Evolutionary conservation across 2,329 filamentous ascomycete genomes (phyloP), one percentile per base, ranked within the genome.

Genomic region (Chalaropsis thielavioides): DNA sequence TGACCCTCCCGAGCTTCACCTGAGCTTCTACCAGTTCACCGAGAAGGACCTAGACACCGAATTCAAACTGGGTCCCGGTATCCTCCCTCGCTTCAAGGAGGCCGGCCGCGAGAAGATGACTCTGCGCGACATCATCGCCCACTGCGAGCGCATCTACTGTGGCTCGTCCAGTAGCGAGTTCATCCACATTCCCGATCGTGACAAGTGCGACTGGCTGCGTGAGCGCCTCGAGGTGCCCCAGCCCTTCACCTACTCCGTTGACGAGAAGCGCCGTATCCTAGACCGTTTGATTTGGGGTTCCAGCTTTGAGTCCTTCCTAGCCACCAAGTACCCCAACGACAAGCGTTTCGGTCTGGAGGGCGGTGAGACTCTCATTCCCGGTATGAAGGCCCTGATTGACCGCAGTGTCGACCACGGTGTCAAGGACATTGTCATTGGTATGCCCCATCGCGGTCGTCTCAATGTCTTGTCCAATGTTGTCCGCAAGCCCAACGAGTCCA

Each of bases 351-450:
- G 94, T 78, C 84, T 99, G 35, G 94, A 99, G 79, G 94, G 94
- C 74, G 95, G 92, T 73, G 94, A 99, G 77, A 92, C 90, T 66
- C 83, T 99, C 70, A 95, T 99, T 67, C 94, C 94, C 35, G 94
- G 94, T 75, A 99, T 99, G 94, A 99, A 99, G 82, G 94, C 94
- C 64, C 80, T 99, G 69, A 99, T 99, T 69, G 94, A 99, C 77
- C 89, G 94, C 73, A 96, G 92, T 73, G 94, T 99, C 71, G 94
- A 99, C 75, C 96, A 96, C 73, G 94, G 94, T 67, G 89, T 99
- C 73, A 97, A 97, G 81, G 94, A 99, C 73, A 97, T 99, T 72
- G 89, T 99, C 73, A 99, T 99, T 73, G 94, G 94, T 72, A 99
- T 99, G 94, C 94, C 94, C 70, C 94, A 99, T 77, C 91, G 94